Percentiles rank a stretch among this genome's conserved stretches.
Conservation (phyloP, 148 eudicot species). For the Cornus kousa region DNA sequence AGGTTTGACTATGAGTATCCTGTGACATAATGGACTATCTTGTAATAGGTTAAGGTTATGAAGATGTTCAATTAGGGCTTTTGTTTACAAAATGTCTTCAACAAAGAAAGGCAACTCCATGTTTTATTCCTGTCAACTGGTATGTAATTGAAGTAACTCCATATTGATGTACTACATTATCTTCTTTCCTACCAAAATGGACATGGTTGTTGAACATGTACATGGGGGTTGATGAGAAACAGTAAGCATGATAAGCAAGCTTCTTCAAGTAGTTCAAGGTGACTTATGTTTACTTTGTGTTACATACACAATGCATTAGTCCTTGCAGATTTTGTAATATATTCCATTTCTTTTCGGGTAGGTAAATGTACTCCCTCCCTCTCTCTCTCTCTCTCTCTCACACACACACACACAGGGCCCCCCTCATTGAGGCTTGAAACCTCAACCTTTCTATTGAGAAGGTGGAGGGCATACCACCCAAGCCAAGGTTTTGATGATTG, state of each 20-base stretch:
- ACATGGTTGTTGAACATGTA: constrained; percentile 21
- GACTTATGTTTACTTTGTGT: neutral
- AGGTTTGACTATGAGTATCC: constrained; percentile 57
- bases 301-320: neutral
- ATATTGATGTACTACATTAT: neutral
- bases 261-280: neutral
- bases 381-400: no score
- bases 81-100: constrained; percentile 23
- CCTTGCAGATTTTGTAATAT: neutral
- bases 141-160: constrained; percentile 6
- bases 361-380: no score
- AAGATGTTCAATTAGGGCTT: neutral
- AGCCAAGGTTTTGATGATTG: no score
- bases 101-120: neutral
- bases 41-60: constrained; percentile 58
- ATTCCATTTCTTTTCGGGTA: no score
- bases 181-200: constrained; percentile 5
- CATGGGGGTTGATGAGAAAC: constrained; percentile 15
- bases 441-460: no score
- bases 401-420: no score
- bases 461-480: no score
- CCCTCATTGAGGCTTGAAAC: no score
- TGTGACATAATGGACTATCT: constrained; percentile 59
- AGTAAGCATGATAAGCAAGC: constrained; percentile 23
- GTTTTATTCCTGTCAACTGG: constrained; percentile 4